These are phyloP conservation scores for Backusella mclennaniae DNA, from an alignment of 192 early-diverging fungal genomes.

Conservation along the genomic window DNA sequence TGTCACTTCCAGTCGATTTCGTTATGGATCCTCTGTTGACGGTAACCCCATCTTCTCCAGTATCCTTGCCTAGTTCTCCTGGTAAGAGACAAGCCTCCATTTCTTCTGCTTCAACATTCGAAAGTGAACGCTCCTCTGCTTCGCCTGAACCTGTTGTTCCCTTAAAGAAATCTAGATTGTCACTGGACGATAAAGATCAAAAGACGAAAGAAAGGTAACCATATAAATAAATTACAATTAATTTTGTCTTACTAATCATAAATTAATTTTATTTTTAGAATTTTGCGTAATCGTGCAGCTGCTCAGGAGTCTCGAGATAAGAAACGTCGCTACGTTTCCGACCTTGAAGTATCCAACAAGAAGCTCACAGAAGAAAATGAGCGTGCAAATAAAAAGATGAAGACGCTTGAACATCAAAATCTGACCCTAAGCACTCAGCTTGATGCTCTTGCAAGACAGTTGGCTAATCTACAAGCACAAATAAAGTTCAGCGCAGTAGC, in stretches of 20 bases:
- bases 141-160: background rate
- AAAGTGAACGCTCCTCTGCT: background rate
- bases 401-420: constrained; percentile 54
- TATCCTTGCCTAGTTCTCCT: background rate
- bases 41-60: background rate
- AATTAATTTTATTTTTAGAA: constrained; percentile 30
- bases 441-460: constrained; percentile 29
- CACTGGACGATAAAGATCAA: constrained; percentile 32
- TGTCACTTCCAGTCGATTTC: constrained; percentile 23
- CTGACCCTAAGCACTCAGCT: constrained; percentile 28
- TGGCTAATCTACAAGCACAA: constrained; percentile 40
- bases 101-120: background rate
- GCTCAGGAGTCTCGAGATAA: constrained; percentile 80
- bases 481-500: constrained; percentile 34
- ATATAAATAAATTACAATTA: constrained; percentile 10
- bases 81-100: background rate
- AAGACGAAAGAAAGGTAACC: constrained; percentile 34
- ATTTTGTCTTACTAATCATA: background rate
- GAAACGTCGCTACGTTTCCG: constrained; percentile 63
- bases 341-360: constrained; percentile 53
- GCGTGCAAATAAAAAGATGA: constrained; percentile 44
- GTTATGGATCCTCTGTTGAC: constrained; percentile 22
- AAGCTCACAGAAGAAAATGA: constrained; percentile 50
- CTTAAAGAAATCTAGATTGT: constrained; percentile 13
- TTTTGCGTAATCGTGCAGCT: constrained; percentile 68